A percentile compares a stretch with the other conserved stretches of the same genome.
Conservation (phyloP, 2,329 filamentous ascomycete genomes). For the Teratosphaeria pseudoeucalypti region DNA sequence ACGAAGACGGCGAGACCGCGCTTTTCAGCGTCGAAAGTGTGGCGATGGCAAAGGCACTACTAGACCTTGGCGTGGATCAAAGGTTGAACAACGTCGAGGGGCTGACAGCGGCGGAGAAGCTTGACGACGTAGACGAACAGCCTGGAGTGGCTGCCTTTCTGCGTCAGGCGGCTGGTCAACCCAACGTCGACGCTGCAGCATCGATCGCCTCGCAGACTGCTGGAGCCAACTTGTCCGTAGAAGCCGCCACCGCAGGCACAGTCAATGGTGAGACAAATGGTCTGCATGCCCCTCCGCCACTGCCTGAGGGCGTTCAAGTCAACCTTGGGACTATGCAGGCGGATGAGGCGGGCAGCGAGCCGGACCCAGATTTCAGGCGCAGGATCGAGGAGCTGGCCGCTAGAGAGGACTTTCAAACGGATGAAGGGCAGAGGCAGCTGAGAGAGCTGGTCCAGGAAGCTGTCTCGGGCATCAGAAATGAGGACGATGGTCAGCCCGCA, state of each 20-base stretch:
- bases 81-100: slow-evolving; percentile 60
- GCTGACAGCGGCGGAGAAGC: slow-evolving; percentile 69
- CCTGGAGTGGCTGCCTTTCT: slow-evolving; percentile 68
- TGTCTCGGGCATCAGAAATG: slow-evolving; percentile 54
- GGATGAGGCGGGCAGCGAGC: slow-evolving; percentile 47
- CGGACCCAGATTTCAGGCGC: slow-evolving; percentile 72
- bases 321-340: slow-evolving; percentile 62
- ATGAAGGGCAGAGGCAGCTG: slow-evolving; percentile 69
- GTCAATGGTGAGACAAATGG: slow-evolving; percentile 12
- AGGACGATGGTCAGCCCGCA: slow-evolving; percentile 36
- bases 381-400: slow-evolving; percentile 83
- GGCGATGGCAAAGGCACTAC: slow-evolving; percentile 64
- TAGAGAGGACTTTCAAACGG: slow-evolving; percentile 71
- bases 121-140: slow-evolving; percentile 67
- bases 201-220: slow-evolving; percentile 22
- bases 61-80: slow-evolving; percentile 66
- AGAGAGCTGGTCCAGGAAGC: slow-evolving; percentile 72
- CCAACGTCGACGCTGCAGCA: slow-evolving; percentile 16
- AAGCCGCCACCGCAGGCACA: slow-evolving; percentile 26
- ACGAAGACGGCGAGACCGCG: slow-evolving; percentile 91
- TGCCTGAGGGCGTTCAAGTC: slow-evolving; percentile 68
- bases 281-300: slow-evolving; percentile 43
- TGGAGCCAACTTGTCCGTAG: slow-evolving; percentile 8
- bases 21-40: slow-evolving; percentile 82
- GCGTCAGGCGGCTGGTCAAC: slow-evolving; percentile 24